Base-by-base conservation (phyloP, 331 rosid species). In the Telfairia occidentalis region DNA sequence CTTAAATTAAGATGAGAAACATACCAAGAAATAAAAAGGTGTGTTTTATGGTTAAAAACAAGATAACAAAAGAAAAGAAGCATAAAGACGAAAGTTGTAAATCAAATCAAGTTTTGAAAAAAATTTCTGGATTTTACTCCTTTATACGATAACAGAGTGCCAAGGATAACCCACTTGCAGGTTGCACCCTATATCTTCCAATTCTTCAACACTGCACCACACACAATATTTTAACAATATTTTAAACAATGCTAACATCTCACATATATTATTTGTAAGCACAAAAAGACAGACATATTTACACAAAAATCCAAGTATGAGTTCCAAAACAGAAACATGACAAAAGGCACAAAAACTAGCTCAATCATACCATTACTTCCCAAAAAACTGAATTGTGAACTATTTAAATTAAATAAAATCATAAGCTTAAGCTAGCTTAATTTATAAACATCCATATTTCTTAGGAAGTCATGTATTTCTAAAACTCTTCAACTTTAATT, bases 81-180 rank as follows among this genome's bases (percentile, higher is more conserved):
- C n/a, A n/a, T n/a, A n/a, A 43, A 46, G 9, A 15, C 6, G 18
- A 13, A 46, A 12, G 46, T 42, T 42, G 9, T 42, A 9, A 42
- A 42, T 8, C n/a, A 15, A 48, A 48, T 1, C 54, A 48, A 48
- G 2, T 5, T 49, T 13, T 4, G 9, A 50, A 50, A 24, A 18
- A 50, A 16, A 0, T 16, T 21, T 23, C 60, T 57, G 2, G 2
- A 57, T 57, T 10, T 23, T 26, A 57, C 37, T 24, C 6, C 4
- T 53, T 23, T 57, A n/a, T n/a, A n/a, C n/a, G n/a, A n/a, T n/a
- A n/a, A n/a, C 99, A 35, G 99, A 95, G 82, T 95, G 99, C 75
- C 99, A 58, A 95, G 99, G 83, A 95, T 86, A 79, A 94, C 96
- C 98, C 98, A 94, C 84, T 87, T 90, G 90, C 79, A 53, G 54